A percentile compares a stretch with the other conserved stretches of the same genome.
Conservation (phyloP, 305 asterid species). For the Fraxinus velutina region DNA sequence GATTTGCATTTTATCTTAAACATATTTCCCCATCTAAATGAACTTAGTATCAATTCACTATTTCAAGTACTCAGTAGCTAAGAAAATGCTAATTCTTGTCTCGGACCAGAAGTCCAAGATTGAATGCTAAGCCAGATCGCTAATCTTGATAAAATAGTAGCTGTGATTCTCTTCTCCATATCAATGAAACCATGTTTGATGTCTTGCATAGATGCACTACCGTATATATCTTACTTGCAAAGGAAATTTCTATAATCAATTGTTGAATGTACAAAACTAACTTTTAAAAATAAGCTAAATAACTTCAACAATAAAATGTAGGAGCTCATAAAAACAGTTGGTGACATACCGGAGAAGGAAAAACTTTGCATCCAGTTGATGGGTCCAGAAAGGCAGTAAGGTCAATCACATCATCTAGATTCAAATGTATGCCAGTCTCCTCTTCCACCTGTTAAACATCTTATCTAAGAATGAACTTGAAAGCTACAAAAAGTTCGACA, state of each 20-base stretch:
- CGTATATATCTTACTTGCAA: background rate
- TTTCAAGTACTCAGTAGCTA: background rate
- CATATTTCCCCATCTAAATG: background rate
- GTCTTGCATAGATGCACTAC: background rate
- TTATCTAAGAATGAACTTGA: conserved; percentile 14
- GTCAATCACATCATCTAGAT: conserved; percentile 58
- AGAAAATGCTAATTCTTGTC: background rate
- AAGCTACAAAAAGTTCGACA: conserved; percentile 1
- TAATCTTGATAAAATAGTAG: background rate
- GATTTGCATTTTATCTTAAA: background rate
- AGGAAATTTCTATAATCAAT: background rate
- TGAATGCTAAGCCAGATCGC: background rate
- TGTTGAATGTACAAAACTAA: background rate
- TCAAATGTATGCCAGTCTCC: conserved; percentile 75
- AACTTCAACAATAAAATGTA: background rate
- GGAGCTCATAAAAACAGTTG: conserved; percentile 1
- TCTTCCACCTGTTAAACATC: conserved; percentile 67
- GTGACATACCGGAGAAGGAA: conserved; percentile 70
- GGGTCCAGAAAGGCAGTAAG: conserved; percentile 75
- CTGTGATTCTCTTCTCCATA: background rate
- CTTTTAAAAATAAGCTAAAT: background rate
- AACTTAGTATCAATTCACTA: background rate
- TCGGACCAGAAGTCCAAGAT: background rate
- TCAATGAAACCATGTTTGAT: background rate
- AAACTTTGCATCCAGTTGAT: conserved; percentile 63